phyloP scores from a whole-genome alignment of 2,329 filamentous ascomycete genomes.

The Parastagonospora nodorum region DNA sequence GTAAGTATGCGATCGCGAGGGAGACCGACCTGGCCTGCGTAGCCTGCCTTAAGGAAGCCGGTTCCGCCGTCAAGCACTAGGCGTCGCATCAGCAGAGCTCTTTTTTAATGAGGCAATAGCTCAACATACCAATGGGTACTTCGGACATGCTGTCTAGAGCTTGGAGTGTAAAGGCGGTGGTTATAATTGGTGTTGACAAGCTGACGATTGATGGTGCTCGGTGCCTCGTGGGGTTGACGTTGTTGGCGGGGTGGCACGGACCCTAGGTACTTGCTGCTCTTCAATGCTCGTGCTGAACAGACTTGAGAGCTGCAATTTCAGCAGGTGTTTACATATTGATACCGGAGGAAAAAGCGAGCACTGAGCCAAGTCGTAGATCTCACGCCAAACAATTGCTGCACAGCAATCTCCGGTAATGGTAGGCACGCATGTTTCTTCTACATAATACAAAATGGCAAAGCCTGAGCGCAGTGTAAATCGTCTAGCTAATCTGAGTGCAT shows the following conservation, averaged over 20 bases:
- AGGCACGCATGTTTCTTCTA: too few species aligned
- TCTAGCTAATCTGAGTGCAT: too few species aligned
- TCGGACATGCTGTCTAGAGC: constrained; percentile 50
- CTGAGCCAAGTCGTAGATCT: too few species aligned
- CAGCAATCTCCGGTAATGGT: too few species aligned
- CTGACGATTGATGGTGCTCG: constrained; percentile 15
- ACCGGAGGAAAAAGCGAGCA: too few species aligned
- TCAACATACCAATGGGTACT: constrained; percentile 54
- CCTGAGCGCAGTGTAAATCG: too few species aligned
- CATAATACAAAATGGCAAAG: too few species aligned
- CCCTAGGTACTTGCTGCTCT: background rate
- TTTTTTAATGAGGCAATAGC: constrained; percentile 5
- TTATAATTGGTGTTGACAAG: constrained; percentile 11
- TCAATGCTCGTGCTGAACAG: background rate
- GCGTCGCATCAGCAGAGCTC: constrained; percentile 36
- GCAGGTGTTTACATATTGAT: too few species aligned
- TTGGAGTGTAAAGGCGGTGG: constrained; percentile 13
- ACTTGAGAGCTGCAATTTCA: too few species aligned
- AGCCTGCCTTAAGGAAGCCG: constrained; percentile 99
- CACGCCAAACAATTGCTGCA: too few species aligned
- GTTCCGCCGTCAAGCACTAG: constrained; percentile 99
- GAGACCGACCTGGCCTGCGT: constrained; percentile 77
- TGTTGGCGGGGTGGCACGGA: constrained; percentile 26
- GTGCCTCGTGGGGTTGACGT: constrained; percentile 35
- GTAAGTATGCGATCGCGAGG: background rate